Base-by-base conservation (phyloP, 345 rosid species). In the Citrus medica region DNA sequence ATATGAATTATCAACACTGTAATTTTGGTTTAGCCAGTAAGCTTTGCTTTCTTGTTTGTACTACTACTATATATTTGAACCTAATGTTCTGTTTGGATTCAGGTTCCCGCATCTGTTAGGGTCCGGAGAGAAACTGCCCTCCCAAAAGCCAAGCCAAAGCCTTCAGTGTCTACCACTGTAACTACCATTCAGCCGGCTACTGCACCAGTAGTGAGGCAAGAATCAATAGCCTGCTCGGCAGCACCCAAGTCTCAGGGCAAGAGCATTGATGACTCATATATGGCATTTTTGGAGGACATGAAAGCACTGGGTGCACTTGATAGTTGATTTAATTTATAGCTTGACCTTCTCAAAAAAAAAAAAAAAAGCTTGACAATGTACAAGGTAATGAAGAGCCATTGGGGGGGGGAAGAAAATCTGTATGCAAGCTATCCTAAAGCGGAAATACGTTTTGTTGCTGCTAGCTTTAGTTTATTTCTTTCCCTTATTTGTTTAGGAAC, bases 281-380 rank as follows among this genome's bases (percentile, higher is more conserved):
- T 62, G 33, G 95, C 98, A 69, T 96, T 94, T 86, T 80, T 96
- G 76, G 99, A 94, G 76, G 99, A 96, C 87, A 96, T 96, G 99
- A 94, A 96, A 86, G 98, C 98, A 33, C 97, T 96, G 7, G 99
- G 99, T 48, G 99, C 98, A 0, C 97, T 96, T 73, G 99, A 96
- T 79, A 76, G 91, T 73, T 96, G 85, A 89, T 69, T 12, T n/a
- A 35, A 7, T 55, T 55, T 25, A 37, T 69, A 35, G 73, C 14
- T 25, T 62, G 12, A 25, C 38, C 33, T 32, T 32, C 33, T 4
- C 33, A 4, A 32, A 32, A 32, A 32, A 32, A 32, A 32, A 3
- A 32, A 32, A 32, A 4, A 32, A 35, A 35, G 66, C 14, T 35
- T 62, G 12, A 25, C 38, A 55, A 7, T 12, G 59, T 22, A 48